Evolutionary conservation across 306 rosid genomes (phyloP).

Genomic region (Adenanthera pavonina): DNA sequence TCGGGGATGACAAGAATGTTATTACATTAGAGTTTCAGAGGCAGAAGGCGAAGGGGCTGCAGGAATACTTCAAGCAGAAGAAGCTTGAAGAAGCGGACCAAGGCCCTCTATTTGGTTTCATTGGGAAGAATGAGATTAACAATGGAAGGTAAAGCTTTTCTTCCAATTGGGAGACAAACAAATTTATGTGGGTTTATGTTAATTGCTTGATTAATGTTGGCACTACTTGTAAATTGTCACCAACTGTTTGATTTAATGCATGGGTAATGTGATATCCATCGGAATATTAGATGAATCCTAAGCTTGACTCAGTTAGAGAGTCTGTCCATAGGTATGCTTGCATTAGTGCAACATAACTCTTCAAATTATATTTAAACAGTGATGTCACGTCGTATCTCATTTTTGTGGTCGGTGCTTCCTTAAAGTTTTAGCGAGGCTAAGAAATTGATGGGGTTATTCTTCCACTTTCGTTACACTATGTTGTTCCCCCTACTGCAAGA

Average conservation of each 20-base stretch:
- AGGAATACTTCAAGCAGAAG: constrained; percentile 89
- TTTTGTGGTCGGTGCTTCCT: no score
- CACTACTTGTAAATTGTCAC: constrained; percentile 25
- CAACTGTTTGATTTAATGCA: constrained; percentile 12
- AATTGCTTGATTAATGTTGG: neutral
- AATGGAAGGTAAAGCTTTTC: constrained; percentile 78
- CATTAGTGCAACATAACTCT: no score
- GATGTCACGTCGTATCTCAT: no score
- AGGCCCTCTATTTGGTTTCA: constrained; percentile 86
- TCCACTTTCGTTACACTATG: neutral
- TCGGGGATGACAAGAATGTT: constrained; percentile 55
- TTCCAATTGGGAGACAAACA: neutral
- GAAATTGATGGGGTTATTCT: no score
- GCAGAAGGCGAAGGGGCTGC: constrained; percentile 94
- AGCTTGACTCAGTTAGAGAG: no score
- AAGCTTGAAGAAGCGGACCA: constrained; percentile 80
- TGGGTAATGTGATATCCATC: neutral
- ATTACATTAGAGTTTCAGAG: constrained; percentile 92
- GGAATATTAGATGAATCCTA: neutral
- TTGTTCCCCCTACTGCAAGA: neutral
- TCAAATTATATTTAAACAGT: no score
- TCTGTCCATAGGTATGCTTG: no score
- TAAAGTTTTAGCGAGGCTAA: no score
- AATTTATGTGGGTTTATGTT: constrained; percentile 28
- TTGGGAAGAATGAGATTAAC: constrained; percentile 82